Conservation (phyloP, 2,329 filamentous ascomycete genomes). For the Aspergillus calidoustus region DNA sequence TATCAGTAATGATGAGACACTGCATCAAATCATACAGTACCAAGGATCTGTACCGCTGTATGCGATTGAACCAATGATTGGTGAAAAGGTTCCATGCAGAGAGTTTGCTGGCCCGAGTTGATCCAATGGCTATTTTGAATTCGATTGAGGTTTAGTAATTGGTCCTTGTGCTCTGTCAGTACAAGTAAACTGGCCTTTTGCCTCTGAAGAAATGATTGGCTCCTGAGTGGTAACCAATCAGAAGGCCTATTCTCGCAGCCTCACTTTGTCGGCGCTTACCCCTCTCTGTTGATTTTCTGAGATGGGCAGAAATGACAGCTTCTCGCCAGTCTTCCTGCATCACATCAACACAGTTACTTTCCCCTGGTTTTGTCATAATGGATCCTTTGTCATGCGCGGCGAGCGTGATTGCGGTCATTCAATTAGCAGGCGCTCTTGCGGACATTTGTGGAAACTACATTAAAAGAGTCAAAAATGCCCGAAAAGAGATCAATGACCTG, state of each 20-base stretch:
- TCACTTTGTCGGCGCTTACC: neutral
- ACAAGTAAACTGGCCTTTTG: too few species aligned
- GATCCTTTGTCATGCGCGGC: constrained; percentile 1
- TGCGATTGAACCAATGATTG: too few species aligned
- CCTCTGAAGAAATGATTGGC: neutral
- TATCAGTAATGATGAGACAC: too few species aligned
- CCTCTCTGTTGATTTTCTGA: neutral
- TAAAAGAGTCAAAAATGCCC: neutral
- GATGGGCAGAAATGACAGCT: neutral
- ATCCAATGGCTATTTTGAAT: too few species aligned
- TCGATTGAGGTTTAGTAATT: too few species aligned
- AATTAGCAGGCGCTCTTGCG: neutral
- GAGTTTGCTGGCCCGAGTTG: too few species aligned
- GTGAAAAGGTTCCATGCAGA: too few species aligned
- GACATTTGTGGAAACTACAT: neutral
- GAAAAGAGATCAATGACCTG: neutral
- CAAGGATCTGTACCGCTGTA: too few species aligned
- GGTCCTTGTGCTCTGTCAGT: too few species aligned
- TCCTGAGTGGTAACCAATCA: neutral
- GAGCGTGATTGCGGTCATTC: neutral
- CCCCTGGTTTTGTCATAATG: neutral
- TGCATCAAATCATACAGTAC: too few species aligned
- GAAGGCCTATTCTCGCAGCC: neutral
- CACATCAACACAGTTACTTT: neutral
- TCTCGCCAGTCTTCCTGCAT: neutral